Percentiles rank a stretch among this genome's conserved stretches.
phyloP scores from a whole-genome alignment of 371 early-diverging fungal genomes.

The Mortierella sp. region DNA sequence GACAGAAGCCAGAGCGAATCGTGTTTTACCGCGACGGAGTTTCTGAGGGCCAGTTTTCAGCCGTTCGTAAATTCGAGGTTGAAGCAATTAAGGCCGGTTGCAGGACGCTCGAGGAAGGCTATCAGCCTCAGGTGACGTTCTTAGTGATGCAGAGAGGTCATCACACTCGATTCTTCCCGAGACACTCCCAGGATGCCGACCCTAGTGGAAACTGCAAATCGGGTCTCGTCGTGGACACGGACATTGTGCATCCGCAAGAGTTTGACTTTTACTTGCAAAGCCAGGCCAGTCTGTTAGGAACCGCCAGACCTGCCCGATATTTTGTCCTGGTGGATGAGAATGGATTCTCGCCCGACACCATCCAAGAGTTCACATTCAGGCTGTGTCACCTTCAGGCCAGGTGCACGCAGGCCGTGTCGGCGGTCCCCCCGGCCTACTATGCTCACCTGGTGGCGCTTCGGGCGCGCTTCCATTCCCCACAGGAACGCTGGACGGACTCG shows the following conservation, averaged over 20 bases:
- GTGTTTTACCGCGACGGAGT: constrained; percentile 96
- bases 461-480: constrained; percentile 68
- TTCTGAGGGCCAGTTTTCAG: constrained; percentile 89
- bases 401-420: constrained; percentile 80
- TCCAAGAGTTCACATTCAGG: constrained; percentile 77
- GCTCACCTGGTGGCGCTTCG: constrained; percentile 85
- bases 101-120: constrained; percentile 30
- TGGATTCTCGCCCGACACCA: constrained; percentile 66
- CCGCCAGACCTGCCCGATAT: constrained; percentile 86
- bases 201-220: constrained; percentile 68
- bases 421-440: constrained; percentile 84
- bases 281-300: constrained; percentile 85
- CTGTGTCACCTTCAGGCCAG: constrained; percentile 84
- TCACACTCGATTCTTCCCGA: constrained; percentile 67
- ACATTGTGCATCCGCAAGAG: constrained; percentile 83
- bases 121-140: constrained; percentile 63
- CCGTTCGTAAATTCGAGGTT: constrained; percentile 84
- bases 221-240: constrained; percentile 94
- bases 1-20: constrained; percentile 85
- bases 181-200: constrained; percentile 47
- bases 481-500: constrained; percentile 22
- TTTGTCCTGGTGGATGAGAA: constrained; percentile 81
- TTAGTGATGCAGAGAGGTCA: constrained; percentile 79
- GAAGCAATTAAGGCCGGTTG: constrained; percentile 71
- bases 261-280: constrained; percentile 92